Conservation (phyloP, 2,329 filamentous ascomycete species). For the Venturiaceae sp. region DNA sequence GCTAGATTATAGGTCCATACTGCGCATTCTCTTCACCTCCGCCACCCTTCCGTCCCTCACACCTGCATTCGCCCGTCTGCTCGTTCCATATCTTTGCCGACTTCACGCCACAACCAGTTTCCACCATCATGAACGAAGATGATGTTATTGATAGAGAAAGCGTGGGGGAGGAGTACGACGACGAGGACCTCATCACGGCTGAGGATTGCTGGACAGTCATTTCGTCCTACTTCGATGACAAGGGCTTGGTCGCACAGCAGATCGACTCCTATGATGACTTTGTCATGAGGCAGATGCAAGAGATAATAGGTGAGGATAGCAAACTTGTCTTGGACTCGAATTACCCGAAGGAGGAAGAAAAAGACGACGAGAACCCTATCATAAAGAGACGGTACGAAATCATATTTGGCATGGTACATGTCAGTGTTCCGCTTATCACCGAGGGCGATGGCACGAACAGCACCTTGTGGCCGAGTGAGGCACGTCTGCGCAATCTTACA, state of each 20-base stretch:
- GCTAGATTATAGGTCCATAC: background rate
- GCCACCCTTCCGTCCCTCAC: background rate
- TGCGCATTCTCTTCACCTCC: background rate
- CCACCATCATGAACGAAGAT: background rate
- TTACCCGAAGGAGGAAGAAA: slow-evolving; percentile 61
- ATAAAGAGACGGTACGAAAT: slow-evolving; percentile 89
- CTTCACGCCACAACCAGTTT: background rate
- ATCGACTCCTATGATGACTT: slow-evolving; percentile 98
- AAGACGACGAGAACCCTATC: slow-evolving; percentile 53
- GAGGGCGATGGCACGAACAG: slow-evolving; percentile 86
- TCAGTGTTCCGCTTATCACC: slow-evolving; percentile 82
- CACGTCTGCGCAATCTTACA: slow-evolving; percentile 87
- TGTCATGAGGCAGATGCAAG: slow-evolving; percentile 85
- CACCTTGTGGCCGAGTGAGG: slow-evolving; percentile 86
- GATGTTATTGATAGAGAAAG: slow-evolving; percentile 30
- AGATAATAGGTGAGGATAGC: slow-evolving; percentile 86
- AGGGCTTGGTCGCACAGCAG: slow-evolving; percentile 94
- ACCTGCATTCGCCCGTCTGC: background rate
- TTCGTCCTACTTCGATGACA: slow-evolving; percentile 90
- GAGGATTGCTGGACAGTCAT: slow-evolving; percentile 99
- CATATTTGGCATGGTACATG: slow-evolving; percentile 82
- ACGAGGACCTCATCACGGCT: slow-evolving; percentile 68
- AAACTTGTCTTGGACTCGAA: slow-evolving; percentile 90
- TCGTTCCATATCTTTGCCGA: background rate
- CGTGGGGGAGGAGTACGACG: slow-evolving; percentile 48